Base-by-base conservation (phyloP, 208 protist genomes). In the Crithidia sp. region DNA sequence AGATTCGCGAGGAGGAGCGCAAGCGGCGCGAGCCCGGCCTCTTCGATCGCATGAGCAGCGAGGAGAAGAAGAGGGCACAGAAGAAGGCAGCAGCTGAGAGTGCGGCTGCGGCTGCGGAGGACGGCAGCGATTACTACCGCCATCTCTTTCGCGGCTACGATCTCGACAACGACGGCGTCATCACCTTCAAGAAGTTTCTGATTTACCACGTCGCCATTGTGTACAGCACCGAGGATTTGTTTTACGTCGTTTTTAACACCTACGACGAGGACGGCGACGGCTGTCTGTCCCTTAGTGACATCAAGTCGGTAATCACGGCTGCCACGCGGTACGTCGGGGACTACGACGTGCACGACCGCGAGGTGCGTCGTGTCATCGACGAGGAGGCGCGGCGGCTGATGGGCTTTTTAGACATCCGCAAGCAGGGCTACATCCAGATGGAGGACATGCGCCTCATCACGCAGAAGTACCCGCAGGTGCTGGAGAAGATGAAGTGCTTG, bases 191-290 rank as follows among this genome's bases (percentile, higher is more conserved):
- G 55, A 91, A 97, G 71, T 97, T 95, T 75, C 67, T 97, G 5
- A 80, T 92, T 0, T 97, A 95, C 75, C 93, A 97, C 65, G 72
- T 96, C 9, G 93, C 90, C 2, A 82, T 97, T 10, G 82, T 95
- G 47, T 96, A 95, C 83, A 92, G 83, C 70, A 95, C 91, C 19
- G 91, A 97, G 71, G 93, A 97, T 54, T 79, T 97, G 14, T 95
- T 95, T 67, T 76, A 87, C 52, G 83, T 98, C 44, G 83, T 97
- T 40, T 98, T 98, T 75, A 89, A 91, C 63, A 87, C 94, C 17
- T 98, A 97, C 81, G 97, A 98, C 82, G 81, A 88, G n/a, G 91
- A 98, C 73, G 85, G 88, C 9, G 90, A 97, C 56, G 96, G 95
- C n/a, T 89, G 80, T 72, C 84, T 98, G 37, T 95, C 88, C 6